Percentiles rank a stretch among this genome's conserved stretches.
Evolutionary conservation across 2,329 filamentous ascomycete genomes (phyloP).

Genomic region (Ilyonectria sp.): DNA sequence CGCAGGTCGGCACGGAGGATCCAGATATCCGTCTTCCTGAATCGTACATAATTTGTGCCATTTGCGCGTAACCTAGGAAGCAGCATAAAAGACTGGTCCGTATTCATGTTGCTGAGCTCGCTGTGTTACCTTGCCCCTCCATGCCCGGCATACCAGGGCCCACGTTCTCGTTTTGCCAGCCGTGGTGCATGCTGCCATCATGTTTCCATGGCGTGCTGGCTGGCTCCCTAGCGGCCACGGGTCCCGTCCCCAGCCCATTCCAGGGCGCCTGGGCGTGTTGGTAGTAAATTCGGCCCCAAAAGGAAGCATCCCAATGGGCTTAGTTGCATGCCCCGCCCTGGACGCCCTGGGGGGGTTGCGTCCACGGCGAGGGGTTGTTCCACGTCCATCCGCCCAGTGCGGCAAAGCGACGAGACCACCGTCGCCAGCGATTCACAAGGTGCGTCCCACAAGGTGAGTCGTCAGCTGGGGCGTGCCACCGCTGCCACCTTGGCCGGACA

Average conservation of each 20-base stretch:
- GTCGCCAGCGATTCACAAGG: constrained; percentile 12
- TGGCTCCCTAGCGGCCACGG: constrained; percentile 18
- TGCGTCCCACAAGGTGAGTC: constrained; percentile 22
- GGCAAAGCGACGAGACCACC: constrained; percentile 16
- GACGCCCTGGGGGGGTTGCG: constrained; percentile 1
- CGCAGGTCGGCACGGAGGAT: not conserved
- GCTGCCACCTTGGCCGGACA: constrained; percentile 33
- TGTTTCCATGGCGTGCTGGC: constrained; percentile 25
- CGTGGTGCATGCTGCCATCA: constrained; percentile 9
- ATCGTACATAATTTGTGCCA: not conserved
- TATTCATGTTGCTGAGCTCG: not conserved
- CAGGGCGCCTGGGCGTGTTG: constrained; percentile 34
- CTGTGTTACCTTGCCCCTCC: not conserved
- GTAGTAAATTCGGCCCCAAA: constrained; percentile 30
- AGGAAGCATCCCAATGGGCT: constrained; percentile 35
- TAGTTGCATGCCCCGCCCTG: constrained; percentile 40
- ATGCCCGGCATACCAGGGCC: not conserved
- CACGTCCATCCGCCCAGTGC: constrained; percentile 30
- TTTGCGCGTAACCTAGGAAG: not conserved
- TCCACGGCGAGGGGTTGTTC: constrained; percentile 27
- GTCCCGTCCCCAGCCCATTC: constrained; percentile 24
- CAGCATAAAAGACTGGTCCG: not conserved
- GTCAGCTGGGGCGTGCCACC: constrained; percentile 42
- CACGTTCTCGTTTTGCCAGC: constrained; percentile 8
- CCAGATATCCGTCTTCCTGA: constrained; percentile 3